These are phyloP conservation scores for Ascochyta rabiei DNA, from an alignment of 2,329 filamentous ascomycete genomes.

Conservation along the genomic window DNA sequence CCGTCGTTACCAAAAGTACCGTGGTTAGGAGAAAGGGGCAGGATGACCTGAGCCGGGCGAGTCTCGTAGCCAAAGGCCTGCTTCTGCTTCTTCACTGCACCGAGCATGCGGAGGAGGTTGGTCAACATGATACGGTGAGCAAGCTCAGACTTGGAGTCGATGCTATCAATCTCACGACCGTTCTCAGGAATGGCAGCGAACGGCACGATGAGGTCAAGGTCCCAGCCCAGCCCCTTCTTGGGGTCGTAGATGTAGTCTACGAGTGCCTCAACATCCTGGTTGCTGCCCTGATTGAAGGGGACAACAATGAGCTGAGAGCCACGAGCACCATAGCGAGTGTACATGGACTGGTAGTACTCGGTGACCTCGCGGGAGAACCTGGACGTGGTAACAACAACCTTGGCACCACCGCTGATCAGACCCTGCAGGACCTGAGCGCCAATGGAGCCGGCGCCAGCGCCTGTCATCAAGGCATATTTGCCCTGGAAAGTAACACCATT, in stretches of 20 bases:
- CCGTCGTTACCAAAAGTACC: conserved; percentile 98
- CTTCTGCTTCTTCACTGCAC: conserved; percentile 90
- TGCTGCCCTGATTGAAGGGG: conserved; percentile 98
- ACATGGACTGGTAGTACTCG: conserved; percentile 99
- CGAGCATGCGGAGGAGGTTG: conserved; percentile 90
- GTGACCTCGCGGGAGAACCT: conserved; percentile 97
- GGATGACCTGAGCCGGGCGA: conserved; percentile 92
- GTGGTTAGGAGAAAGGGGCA: conserved; percentile 96
- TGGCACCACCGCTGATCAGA: conserved; percentile 93
- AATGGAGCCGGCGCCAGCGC: conserved; percentile 95
- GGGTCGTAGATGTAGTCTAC: conserved; percentile 95
- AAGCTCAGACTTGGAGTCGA: conserved; percentile 97
- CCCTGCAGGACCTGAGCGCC: conserved; percentile 96
- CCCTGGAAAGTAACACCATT: conserved; percentile 88
- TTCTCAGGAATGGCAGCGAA: conserved; percentile 98
- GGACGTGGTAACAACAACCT: conserved; percentile 95
- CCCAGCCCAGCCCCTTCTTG: conserved; percentile 97
- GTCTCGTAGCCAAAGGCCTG: conserved; percentile 87
- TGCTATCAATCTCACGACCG: conserved; percentile 92
- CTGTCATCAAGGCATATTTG: conserved; percentile 98
- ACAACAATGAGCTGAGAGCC: conserved; percentile 97
- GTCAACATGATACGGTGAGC: conserved; percentile 99
- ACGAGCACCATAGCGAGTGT: conserved; percentile 88
- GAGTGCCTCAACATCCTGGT: conserved; percentile 94
- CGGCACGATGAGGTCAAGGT: conserved; percentile 92